Evolutionary conservation across 352 stramenopile species (phyloP).

Genomic region (Phytophthora aleatoria): DNA sequence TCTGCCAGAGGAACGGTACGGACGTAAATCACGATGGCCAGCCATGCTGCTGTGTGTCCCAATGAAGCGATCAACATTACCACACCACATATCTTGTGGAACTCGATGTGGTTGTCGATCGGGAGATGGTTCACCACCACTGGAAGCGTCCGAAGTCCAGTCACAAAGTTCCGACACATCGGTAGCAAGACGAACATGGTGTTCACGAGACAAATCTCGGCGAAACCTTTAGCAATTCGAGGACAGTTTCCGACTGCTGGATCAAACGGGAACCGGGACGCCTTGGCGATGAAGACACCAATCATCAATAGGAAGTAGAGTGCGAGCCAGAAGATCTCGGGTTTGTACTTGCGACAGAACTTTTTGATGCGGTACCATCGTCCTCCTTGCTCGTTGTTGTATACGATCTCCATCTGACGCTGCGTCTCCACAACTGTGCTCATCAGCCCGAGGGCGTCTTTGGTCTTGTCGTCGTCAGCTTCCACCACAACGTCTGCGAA

Average conservation of each 20-base stretch:
- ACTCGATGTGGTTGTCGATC: constrained; percentile 70
- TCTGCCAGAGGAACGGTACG: constrained; percentile 38
- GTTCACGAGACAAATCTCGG: constrained; percentile 77
- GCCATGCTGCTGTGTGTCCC: constrained; percentile 55
- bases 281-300: constrained; percentile 55
- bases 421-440: constrained; percentile 5
- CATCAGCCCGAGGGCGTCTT: constrained; percentile 14
- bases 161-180: constrained; percentile 77
- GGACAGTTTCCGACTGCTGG: constrained; percentile 57
- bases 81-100: constrained; percentile 79
- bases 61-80: constrained; percentile 67
- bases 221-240: constrained; percentile 68
- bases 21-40: constrained; percentile 62
- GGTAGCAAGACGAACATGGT: constrained; percentile 75
- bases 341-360: constrained; percentile 50
- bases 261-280: constrained; percentile 42
- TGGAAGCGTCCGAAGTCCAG: constrained; percentile 45
- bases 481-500: constrained; percentile 44
- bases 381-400: constrained; percentile 22
- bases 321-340: constrained; percentile 56
- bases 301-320: constrained; percentile 52
- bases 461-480: constrained; percentile 31
- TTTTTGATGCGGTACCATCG: constrained; percentile 34
- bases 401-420: constrained; percentile 9
- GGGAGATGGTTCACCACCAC: constrained; percentile 59